A percentile compares a stretch with the other conserved stretches of the same genome.
phyloP scores from a whole-genome alignment of 2,329 filamentous ascomycete genomes.

The Chrysosporium keratinophilum region DNA sequence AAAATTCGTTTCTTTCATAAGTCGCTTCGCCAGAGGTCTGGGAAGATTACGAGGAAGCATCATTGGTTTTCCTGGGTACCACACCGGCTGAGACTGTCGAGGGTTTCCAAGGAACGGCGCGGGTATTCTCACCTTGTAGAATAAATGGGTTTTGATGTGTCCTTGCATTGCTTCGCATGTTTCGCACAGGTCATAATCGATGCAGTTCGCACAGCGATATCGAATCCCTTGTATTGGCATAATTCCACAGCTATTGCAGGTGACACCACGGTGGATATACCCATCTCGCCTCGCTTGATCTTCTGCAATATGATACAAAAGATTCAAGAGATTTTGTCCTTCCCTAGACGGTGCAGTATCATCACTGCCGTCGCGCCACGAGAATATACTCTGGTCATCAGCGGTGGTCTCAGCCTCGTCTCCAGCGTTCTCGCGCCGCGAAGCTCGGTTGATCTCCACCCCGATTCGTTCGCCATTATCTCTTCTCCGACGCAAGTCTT shows the following conservation, averaged over 20 bases:
- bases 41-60: constrained; percentile 59
- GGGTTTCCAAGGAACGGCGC: constrained; percentile 70
- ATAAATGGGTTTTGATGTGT: constrained; percentile 84
- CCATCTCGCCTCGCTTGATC: constrained; percentile 80
- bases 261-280: constrained; percentile 84
- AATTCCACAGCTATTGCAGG: constrained; percentile 79
- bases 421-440: constrained; percentile 17
- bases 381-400: constrained; percentile 38
- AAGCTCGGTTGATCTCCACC: constrained; percentile 20
- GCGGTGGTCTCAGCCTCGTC: constrained; percentile 30
- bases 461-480: constrained; percentile 33
- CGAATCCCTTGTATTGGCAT: constrained; percentile 84
- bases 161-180: constrained; percentile 64
- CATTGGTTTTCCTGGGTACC: constrained; percentile 80
- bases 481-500: constrained; percentile 30
- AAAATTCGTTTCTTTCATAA: constrained; percentile 63
- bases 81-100: constrained; percentile 68
- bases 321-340: constrained; percentile 70
- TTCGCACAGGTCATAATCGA: constrained; percentile 92
- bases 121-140: constrained; percentile 90
- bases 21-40: constrained; percentile 54
- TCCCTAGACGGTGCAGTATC: constrained; percentile 35
- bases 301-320: constrained; percentile 86
- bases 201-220: constrained; percentile 90
- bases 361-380: constrained; percentile 36